These are phyloP conservation scores for Metarhizium rileyi DNA, from an alignment of 2,329 filamentous ascomycete species.

Conservation along the genomic window DNA sequence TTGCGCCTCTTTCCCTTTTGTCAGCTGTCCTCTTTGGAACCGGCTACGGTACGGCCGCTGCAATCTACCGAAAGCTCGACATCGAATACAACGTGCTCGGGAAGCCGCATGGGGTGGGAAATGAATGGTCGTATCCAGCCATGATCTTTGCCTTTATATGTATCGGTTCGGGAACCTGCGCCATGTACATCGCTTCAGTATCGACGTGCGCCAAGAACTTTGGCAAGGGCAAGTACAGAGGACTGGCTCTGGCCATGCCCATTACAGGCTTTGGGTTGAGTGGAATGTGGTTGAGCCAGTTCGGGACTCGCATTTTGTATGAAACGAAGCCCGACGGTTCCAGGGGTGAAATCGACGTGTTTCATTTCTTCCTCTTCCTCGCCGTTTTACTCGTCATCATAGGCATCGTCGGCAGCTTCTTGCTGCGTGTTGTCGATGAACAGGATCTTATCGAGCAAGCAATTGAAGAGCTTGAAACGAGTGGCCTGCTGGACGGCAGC, in stretches of 20 bases:
- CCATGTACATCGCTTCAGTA: constrained; percentile 85
- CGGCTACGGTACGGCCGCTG: constrained; percentile 78
- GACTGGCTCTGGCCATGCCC: constrained; percentile 78
- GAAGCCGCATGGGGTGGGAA: constrained; percentile 30
- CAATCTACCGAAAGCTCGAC: constrained; percentile 52
- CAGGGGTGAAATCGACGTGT: constrained; percentile 60
- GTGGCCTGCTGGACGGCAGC: constrained; percentile 69
- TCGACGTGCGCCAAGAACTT: constrained; percentile 98
- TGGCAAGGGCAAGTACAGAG: constrained; percentile 76
- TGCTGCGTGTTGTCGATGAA: constrained; percentile 71
- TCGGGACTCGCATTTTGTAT: constrained; percentile 69
- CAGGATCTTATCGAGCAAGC: constrained; percentile 82
- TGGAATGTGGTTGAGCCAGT: constrained; percentile 91
- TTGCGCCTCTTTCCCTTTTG: constrained; percentile 63
- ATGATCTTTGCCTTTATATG: constrained; percentile 81
- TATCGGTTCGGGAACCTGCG: constrained; percentile 74
- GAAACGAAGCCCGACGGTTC: constrained; percentile 56
- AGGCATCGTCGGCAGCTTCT: constrained; percentile 64
- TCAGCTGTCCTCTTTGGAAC: constrained; percentile 65
- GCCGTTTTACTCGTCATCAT: constrained; percentile 58
- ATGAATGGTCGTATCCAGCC: constrained; percentile 59
- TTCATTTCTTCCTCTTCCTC: constrained; percentile 81
- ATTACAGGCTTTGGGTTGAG: constrained; percentile 91
- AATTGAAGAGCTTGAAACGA: constrained; percentile 82
- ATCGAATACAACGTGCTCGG: constrained; percentile 32